Evolutionary conservation across 1,284 basidiomycete species (phyloP).

Genomic region (Pseudozyma pruni): DNA sequence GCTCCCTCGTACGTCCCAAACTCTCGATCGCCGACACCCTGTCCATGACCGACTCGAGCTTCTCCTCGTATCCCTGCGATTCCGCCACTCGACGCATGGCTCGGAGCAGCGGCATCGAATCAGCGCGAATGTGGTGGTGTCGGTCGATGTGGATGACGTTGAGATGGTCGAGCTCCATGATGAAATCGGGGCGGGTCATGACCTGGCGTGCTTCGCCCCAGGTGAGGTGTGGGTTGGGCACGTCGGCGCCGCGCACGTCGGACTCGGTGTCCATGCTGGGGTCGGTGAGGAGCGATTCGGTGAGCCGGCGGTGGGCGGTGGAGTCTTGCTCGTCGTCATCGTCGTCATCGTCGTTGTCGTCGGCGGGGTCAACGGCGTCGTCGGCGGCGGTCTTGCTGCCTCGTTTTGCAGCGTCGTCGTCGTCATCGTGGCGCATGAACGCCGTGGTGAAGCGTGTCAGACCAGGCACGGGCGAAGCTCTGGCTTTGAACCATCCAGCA

Average conservation of each 20-base stretch:
- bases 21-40: constrained; percentile 61
- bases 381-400: not conserved
- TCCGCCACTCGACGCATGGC: constrained; percentile 57
- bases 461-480: constrained; percentile 35
- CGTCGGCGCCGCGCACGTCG: constrained; percentile 50
- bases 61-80: constrained; percentile 53
- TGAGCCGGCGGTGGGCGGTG: constrained; percentile 20
- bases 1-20: constrained; percentile 53
- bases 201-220: constrained; percentile 63
- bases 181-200: constrained; percentile 63
- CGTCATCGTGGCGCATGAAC: not conserved
- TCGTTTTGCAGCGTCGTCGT: not conserved
- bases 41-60: constrained; percentile 62
- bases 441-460: constrained; percentile 29
- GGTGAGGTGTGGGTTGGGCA: constrained; percentile 59
- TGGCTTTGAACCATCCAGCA: constrained; percentile 47
- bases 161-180: constrained; percentile 56
- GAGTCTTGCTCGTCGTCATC: constrained; percentile 37
- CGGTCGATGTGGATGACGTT: constrained; percentile 61
- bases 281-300: constrained; percentile 47
- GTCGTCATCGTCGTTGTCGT: constrained; percentile 35
- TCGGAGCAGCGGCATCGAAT: constrained; percentile 61
- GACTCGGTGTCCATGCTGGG: constrained; percentile 50
- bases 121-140: constrained; percentile 60
- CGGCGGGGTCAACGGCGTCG: not conserved